These are phyloP conservation scores for Silene noctiflora DNA, from an alignment of 179 eudicot species.

Conservation along the genomic window DNA sequence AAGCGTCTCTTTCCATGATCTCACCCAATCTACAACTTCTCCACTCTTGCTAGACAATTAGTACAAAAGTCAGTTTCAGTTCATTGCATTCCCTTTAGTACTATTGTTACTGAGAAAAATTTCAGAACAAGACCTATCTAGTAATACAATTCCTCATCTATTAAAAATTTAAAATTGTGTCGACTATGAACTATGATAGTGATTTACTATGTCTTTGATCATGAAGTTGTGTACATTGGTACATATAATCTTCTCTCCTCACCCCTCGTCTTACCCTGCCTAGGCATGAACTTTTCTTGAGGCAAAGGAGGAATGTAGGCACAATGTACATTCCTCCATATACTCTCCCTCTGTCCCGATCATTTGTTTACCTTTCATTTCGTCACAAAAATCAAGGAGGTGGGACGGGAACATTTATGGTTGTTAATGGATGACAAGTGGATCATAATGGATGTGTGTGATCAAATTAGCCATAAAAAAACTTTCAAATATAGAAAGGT, in stretches of 20 bases:
- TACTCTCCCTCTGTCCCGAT: too few species aligned
- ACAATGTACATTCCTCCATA: neutral
- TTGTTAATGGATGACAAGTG: too few species aligned
- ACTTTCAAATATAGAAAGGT: too few species aligned
- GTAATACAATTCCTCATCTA: neutral
- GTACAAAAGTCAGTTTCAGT: constrained; percentile 22
- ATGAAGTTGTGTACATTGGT: neutral
- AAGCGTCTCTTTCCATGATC: constrained; percentile 87
- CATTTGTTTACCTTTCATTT: too few species aligned
- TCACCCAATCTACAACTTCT: constrained; percentile 70
- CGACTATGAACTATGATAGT: neutral
- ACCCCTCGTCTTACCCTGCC: neutral
- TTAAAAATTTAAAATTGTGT: too few species aligned
- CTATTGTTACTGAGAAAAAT: neutral
- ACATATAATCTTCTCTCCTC: neutral
- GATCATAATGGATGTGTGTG: too few species aligned
- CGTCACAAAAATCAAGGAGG: too few species aligned
- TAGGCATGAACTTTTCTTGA: neutral
- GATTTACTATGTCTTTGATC: neutral
- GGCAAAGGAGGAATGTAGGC: neutral
- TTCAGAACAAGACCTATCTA: neutral
- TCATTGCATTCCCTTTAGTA: constrained; percentile 3
- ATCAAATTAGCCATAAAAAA: too few species aligned
- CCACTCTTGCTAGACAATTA: constrained; percentile 77
- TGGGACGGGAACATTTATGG: too few species aligned